phyloP scores from a whole-genome alignment of 2,329 filamentous ascomycete species.

The Epichloe sp. region DNA sequence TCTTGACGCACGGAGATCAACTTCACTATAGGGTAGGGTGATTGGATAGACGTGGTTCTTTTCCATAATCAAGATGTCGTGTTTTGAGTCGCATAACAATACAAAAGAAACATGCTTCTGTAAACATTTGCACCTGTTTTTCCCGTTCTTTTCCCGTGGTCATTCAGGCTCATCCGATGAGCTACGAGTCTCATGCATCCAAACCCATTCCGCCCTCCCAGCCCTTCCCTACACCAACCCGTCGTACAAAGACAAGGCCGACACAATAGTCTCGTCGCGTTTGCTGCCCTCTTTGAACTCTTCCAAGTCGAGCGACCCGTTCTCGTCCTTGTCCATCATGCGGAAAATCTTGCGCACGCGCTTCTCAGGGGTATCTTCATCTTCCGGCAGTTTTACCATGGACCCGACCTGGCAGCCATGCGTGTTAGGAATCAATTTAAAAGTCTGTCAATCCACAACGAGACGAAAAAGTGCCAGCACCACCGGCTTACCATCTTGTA shows the following conservation, averaged over 20 bases:
- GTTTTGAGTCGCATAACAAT: background rate
- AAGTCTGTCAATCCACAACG: background rate
- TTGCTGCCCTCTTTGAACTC: slow-evolving; percentile 99
- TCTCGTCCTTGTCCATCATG: slow-evolving; percentile 99
- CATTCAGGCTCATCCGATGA: background rate
- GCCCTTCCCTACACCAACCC: slow-evolving; percentile 57
- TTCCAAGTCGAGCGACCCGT: slow-evolving; percentile 88
- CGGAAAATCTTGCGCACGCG: slow-evolving; percentile 95
- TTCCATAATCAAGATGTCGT: background rate
- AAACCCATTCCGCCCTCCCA: background rate
- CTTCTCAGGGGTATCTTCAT: slow-evolving; percentile 98
- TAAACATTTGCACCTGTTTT: background rate
- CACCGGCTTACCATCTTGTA: slow-evolving; percentile 80
- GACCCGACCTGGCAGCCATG: slow-evolving; percentile 61
- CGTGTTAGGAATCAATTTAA: background rate
- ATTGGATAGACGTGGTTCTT: too few species aligned
- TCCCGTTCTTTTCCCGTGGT: background rate
- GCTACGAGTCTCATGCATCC: background rate
- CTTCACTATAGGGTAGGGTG: background rate
- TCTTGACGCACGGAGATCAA: too few species aligned
- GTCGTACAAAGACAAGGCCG: slow-evolving; percentile 89
- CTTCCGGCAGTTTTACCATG: slow-evolving; percentile 97
- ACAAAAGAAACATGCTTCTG: slow-evolving; percentile 3
- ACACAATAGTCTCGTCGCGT: slow-evolving; percentile 97
- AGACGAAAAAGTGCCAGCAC: background rate